A percentile compares a stretch with the other conserved stretches of the same genome.
Conservation (phyloP, 2,329 filamentous ascomycete species). For the Pezicula radicicola region DNA sequence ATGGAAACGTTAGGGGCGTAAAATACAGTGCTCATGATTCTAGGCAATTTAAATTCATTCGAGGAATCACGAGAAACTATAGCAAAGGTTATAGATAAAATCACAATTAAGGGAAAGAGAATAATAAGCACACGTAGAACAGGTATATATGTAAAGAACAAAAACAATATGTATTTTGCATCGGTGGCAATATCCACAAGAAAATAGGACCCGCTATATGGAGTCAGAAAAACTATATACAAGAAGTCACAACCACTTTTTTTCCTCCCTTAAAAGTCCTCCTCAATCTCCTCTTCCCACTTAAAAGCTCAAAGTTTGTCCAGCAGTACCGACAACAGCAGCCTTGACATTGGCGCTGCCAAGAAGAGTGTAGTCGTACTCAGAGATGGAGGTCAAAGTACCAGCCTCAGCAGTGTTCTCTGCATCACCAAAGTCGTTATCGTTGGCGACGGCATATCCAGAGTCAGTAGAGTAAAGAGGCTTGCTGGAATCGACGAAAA, state of each 20-base stretch:
- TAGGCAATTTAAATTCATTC: too few species aligned
- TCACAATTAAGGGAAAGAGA: too few species aligned
- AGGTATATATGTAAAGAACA: too few species aligned
- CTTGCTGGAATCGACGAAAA: slow-evolving; percentile 43
- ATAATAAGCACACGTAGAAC: too few species aligned
- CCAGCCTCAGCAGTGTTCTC: slow-evolving; percentile 45
- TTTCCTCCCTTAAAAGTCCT: neutral
- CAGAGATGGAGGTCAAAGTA: slow-evolving; percentile 43
- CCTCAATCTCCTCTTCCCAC: neutral
- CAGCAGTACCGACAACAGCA: slow-evolving; percentile 28
- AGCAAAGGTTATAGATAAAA: too few species aligned
- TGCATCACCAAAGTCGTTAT: slow-evolving; percentile 44
- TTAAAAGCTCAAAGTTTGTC: slow-evolving; percentile 32
- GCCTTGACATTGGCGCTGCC: slow-evolving; percentile 44
- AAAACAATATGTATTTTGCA: too few species aligned
- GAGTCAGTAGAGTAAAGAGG: slow-evolving; percentile 42
- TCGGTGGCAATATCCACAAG: too few species aligned
- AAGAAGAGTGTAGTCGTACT: slow-evolving; percentile 49
- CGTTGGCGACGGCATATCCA: slow-evolving; percentile 38
- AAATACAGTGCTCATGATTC: too few species aligned
- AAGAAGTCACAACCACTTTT: neutral
- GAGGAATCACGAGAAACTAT: too few species aligned
- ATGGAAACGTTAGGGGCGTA: too few species aligned
- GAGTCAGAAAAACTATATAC: neutral
- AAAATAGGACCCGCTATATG: too few species aligned